Conservation (phyloP, 495 filamentous ascomycete genomes). For the Penicillium dipodomyicola region DNA sequence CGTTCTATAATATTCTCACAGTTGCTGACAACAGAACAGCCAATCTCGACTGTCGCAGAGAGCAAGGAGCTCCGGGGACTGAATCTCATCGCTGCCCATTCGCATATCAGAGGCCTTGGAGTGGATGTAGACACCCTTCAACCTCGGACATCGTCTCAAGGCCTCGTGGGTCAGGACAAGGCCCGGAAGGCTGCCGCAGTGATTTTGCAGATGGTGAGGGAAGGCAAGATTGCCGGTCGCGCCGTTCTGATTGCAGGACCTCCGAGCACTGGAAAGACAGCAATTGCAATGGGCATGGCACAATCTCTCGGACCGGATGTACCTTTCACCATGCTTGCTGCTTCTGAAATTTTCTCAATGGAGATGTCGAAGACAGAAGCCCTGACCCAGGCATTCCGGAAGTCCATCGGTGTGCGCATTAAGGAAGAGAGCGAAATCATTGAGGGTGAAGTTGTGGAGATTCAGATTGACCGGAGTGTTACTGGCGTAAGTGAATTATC, state of each 20-base stretch:
- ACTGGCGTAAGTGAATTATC: constrained; percentile 62
- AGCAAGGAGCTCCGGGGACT: constrained; percentile 89
- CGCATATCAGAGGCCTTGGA: constrained; percentile 92
- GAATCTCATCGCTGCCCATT: constrained; percentile 97
- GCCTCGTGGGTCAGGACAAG: constrained; percentile 95
- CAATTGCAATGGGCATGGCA: constrained; percentile 98
- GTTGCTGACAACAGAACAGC: constrained; percentile 44
- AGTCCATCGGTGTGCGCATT: constrained; percentile 93
- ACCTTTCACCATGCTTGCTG: constrained; percentile 92
- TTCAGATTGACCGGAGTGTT: constrained; percentile 96
- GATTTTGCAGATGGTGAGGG: constrained; percentile 96
- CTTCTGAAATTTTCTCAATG: constrained; percentile 94
- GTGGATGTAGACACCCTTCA: constrained; percentile 91
- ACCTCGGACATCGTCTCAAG: constrained; percentile 81
- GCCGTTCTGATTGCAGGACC: constrained; percentile 95
- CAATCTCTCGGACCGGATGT: constrained; percentile 91
- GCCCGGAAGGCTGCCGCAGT: constrained; percentile 94
- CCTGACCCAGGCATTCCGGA: constrained; percentile 94
- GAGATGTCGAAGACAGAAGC: constrained; percentile 99
- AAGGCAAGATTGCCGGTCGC: constrained; percentile 94
- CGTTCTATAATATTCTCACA: background rate
- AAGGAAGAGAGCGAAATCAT: constrained; percentile 99
- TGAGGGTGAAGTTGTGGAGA: constrained; percentile 98
- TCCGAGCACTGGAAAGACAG: constrained; percentile 97
- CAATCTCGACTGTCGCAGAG: constrained; percentile 90